phyloP scores from a whole-genome alignment of 495 filamentous ascomycete genomes.

The Terfezia claveryi region DNA sequence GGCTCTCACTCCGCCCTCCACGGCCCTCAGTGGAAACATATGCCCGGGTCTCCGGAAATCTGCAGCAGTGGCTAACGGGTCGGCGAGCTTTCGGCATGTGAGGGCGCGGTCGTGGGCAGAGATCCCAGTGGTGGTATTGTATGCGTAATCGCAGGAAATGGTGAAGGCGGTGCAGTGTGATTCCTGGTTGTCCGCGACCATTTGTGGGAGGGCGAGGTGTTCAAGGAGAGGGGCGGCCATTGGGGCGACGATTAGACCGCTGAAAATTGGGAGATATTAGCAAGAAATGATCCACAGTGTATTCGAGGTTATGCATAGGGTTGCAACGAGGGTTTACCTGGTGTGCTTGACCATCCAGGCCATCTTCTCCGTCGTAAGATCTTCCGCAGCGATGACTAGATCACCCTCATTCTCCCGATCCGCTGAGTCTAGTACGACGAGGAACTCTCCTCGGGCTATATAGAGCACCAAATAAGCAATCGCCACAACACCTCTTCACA shows the following conservation, averaged over 20 bases:
- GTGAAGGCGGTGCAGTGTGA: constrained; percentile 85
- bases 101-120: constrained; percentile 68
- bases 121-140: constrained; percentile 68
- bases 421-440: constrained; percentile 77
- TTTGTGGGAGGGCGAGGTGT: constrained; percentile 59
- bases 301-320: no score
- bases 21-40: constrained; percentile 65
- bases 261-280: constrained; percentile 17
- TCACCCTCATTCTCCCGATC: constrained; percentile 94
- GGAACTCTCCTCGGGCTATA: constrained; percentile 70
- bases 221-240: constrained; percentile 42
- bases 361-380: constrained; percentile 73
- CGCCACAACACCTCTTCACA: no score
- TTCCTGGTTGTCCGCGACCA: constrained; percentile 68
- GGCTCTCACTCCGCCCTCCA: constrained; percentile 56
- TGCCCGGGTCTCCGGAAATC: constrained; percentile 73
- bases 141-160: constrained; percentile 58
- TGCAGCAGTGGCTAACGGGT: constrained; percentile 30
- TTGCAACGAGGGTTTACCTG: constrained; percentile 22
- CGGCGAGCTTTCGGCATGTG: constrained; percentile 59
- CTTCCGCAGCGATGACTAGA: constrained; percentile 77
- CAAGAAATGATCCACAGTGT: no score
- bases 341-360: constrained; percentile 83
- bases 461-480: not conserved
- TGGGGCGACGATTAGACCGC: constrained; percentile 77